Conservation (phyloP, 495 filamentous ascomycete species). For the Massariosphaeria phaeospora region DNA sequence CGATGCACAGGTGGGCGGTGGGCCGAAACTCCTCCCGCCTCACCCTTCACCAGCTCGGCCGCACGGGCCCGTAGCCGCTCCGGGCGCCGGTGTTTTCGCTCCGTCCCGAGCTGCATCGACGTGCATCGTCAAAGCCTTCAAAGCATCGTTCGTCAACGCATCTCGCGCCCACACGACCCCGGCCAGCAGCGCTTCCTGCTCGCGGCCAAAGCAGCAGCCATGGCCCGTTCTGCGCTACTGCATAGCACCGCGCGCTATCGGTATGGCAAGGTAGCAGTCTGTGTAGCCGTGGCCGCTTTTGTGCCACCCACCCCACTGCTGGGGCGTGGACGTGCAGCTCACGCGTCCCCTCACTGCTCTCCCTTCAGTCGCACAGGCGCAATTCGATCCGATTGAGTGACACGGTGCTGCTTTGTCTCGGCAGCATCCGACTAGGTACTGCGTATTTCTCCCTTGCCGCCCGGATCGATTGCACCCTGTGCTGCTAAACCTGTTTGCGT, state of each 20-base stretch:
- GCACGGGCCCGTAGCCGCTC: background rate
- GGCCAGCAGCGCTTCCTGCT: background rate
- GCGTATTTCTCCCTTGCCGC: conserved; percentile 23
- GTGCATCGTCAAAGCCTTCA: background rate
- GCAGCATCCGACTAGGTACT: conserved; percentile 17
- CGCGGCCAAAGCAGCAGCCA: too few species aligned
- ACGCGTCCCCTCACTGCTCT: conserved; percentile 7
- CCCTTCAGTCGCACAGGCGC: conserved; percentile 25
- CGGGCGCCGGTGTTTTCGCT: background rate
- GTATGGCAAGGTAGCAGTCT: conserved; percentile 24
- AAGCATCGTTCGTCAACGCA: background rate
- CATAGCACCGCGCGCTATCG: conserved; percentile 7
- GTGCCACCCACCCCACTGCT: conserved; percentile 5
- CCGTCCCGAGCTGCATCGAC: background rate
- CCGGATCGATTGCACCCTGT: conserved; percentile 7
- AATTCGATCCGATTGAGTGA: conserved; percentile 13
- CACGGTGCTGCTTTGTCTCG: conserved; percentile 19
- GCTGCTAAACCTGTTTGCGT: conserved; percentile 17
- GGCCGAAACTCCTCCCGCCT: conserved; percentile 16
- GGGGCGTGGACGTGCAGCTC: background rate
- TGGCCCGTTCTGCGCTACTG: conserved; percentile 6
- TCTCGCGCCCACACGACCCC: background rate
- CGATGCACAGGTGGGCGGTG: too few species aligned
- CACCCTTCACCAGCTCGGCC: background rate
- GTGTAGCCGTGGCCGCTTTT: conserved; percentile 17